phyloP scores from a whole-genome alignment of 1,284 basidiomycete genomes.

The Gomphus bonarii region DNA sequence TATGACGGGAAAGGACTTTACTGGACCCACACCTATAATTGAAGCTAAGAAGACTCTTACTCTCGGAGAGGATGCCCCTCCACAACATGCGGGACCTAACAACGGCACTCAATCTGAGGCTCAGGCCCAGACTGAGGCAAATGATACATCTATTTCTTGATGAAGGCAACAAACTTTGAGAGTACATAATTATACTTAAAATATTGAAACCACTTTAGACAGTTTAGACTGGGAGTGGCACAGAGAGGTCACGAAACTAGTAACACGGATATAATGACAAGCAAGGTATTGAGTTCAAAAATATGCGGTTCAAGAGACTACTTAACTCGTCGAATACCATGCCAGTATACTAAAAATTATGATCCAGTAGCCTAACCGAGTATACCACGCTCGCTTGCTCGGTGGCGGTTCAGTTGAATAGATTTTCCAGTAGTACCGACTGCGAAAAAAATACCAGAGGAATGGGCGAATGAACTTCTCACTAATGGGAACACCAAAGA shows the following conservation, averaged over 20 bases:
- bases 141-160: too few species aligned
- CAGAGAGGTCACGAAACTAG: neutral
- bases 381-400: conserved; percentile 8
- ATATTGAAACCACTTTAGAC: neutral
- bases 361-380: conserved; percentile 8
- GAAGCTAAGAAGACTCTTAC: conserved; percentile 28
- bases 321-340: conserved; percentile 4
- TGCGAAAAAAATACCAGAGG: conserved; percentile 10
- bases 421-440: conserved; percentile 9
- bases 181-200: too few species aligned
- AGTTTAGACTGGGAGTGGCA: too few species aligned
- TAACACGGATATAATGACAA: neutral
- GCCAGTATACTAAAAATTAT: conserved; percentile 8
- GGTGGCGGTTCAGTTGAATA: conserved; percentile 10
- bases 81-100: neutral
- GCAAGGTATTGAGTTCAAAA: neutral
- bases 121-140: neutral
- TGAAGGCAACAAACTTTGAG: too few species aligned
- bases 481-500: conserved; percentile 9
- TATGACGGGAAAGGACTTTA: conserved; percentile 74
- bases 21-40: conserved; percentile 66
- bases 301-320: neutral
- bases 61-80: conserved; percentile 4
- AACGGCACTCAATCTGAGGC: neutral
- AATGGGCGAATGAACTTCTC: conserved; percentile 10